Conservation (phyloP, 2,329 filamentous ascomycete species). For the Purpureocillium takamizusanense region DNA sequence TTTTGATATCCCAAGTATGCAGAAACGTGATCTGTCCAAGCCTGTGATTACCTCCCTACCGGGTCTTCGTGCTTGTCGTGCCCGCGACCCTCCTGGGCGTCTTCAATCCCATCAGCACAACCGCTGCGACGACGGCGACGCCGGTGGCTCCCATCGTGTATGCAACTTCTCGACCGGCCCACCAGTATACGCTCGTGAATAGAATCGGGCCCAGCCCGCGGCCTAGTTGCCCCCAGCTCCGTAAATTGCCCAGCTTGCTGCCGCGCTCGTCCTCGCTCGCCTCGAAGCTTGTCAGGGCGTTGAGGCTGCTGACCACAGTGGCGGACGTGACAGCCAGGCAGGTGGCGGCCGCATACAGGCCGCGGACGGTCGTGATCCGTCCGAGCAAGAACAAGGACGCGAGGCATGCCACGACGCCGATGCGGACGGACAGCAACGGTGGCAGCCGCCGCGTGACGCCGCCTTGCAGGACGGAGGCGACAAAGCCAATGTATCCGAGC, state of each 20-base stretch:
- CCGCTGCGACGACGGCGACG: conserved; percentile 62
- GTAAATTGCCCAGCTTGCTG: conserved; percentile 74
- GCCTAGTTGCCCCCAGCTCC: conserved; percentile 78
- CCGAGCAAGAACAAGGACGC: conserved; percentile 73
- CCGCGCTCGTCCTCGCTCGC: conserved; percentile 73
- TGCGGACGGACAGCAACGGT: conserved; percentile 68
- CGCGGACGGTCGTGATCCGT: conserved; percentile 54
- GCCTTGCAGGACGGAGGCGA: conserved; percentile 88
- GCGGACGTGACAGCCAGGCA: conserved; percentile 84
- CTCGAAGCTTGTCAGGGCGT: conserved; percentile 86
- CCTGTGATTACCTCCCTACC: neutral
- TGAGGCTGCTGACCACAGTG: conserved; percentile 89
- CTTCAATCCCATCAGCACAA: conserved; percentile 66
- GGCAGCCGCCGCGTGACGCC: conserved; percentile 80
- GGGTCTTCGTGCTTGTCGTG: conserved; percentile 4
- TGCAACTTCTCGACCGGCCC: conserved; percentile 81
- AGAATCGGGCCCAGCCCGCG: conserved; percentile 77
- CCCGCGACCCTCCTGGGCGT: conserved; percentile 35
- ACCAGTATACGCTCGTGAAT: conserved; percentile 97
- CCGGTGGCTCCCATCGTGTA: conserved; percentile 74
- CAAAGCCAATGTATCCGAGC: conserved; percentile 82
- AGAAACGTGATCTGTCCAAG: too few relatives aligned
- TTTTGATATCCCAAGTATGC: too few relatives aligned
- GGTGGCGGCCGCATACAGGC: conserved; percentile 73
- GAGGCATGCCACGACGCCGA: conserved; percentile 70